Conservation (phyloP, 257 asterid species). For the Phtheirospermum japonicum region DNA sequence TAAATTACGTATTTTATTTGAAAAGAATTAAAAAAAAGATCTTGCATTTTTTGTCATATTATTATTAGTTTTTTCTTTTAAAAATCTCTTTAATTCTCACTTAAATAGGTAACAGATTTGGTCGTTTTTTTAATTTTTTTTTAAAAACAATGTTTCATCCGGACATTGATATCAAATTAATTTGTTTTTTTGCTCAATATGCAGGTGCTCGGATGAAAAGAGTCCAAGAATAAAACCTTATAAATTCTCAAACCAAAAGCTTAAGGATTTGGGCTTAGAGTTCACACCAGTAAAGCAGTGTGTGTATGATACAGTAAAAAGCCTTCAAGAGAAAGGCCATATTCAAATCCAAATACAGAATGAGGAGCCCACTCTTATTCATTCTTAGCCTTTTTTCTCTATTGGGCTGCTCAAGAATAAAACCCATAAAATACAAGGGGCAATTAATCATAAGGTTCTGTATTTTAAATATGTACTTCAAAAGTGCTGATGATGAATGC, state of each 20-base stretch:
- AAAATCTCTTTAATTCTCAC: too few relatives aligned
- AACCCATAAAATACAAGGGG: constrained; percentile 6
- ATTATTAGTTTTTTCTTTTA: too few relatives aligned
- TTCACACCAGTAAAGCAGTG: constrained; percentile 75
- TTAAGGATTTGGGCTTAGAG: constrained; percentile 75
- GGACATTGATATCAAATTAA: too few relatives aligned
- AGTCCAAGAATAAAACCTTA: constrained; percentile 70
- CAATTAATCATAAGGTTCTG: neutral
- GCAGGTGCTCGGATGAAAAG: constrained; percentile 86
- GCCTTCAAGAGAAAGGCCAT: constrained; percentile 85
- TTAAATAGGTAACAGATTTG: too few relatives aligned
- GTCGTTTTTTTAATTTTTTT: too few relatives aligned
- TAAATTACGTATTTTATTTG: too few relatives aligned
- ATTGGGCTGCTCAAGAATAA: constrained; percentile 4
- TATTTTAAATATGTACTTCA: too few relatives aligned
- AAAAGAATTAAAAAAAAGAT: too few relatives aligned
- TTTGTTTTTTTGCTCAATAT: neutral
- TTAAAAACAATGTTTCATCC: too few relatives aligned
- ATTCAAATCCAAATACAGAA: constrained; percentile 55
- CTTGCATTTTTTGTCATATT: too few relatives aligned
- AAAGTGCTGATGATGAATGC: too few relatives aligned
- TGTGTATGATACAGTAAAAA: constrained; percentile 73
- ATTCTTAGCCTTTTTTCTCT: constrained; percentile 31
- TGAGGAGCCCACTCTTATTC: constrained; percentile 49
- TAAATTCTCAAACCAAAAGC: constrained; percentile 85